phyloP scores from a whole-genome alignment of 257 asterid genomes.

The Thymus quinquecostatus region DNA sequence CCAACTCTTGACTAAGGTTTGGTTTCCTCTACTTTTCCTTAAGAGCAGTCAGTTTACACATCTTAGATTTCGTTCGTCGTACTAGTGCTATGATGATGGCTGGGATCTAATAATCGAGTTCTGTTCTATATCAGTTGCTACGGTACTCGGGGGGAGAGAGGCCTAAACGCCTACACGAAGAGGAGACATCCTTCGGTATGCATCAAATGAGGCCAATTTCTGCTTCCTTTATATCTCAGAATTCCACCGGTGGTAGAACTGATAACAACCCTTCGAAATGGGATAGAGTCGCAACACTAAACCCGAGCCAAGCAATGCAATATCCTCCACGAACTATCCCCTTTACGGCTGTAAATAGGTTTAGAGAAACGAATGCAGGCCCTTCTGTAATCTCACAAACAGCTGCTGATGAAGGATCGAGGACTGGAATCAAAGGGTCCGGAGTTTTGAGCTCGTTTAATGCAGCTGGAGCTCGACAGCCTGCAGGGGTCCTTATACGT shows the following conservation, averaged over 20 bases:
- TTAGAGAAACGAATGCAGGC: constrained; percentile 62
- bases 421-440: constrained; percentile 90
- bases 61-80: background rate
- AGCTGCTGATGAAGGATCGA: constrained; percentile 97
- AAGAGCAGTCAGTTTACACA: background rate
- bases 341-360: constrained; percentile 59
- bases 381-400: constrained; percentile 64
- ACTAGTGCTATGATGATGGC: constrained; percentile 2
- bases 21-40: constrained; percentile 9
- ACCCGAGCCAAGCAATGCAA: constrained; percentile 52
- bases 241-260: constrained; percentile 53
- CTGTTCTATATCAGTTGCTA: constrained; percentile 70
- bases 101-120: constrained; percentile 42
- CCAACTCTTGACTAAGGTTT: constrained; percentile 75
- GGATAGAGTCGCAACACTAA: constrained; percentile 53
- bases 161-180: constrained; percentile 53
- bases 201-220: constrained; percentile 64
- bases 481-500: constrained; percentile 66
- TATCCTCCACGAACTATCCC: constrained; percentile 76
- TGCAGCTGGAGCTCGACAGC: constrained; percentile 57
- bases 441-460: constrained; percentile 67
- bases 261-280: constrained; percentile 57
- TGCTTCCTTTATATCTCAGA: constrained; percentile 56
- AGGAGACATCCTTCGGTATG: constrained; percentile 57
- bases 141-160: constrained; percentile 70